Base-by-base conservation (phyloP, 2,329 filamentous ascomycete species). In the Neopestalotiopsis sp. region DNA sequence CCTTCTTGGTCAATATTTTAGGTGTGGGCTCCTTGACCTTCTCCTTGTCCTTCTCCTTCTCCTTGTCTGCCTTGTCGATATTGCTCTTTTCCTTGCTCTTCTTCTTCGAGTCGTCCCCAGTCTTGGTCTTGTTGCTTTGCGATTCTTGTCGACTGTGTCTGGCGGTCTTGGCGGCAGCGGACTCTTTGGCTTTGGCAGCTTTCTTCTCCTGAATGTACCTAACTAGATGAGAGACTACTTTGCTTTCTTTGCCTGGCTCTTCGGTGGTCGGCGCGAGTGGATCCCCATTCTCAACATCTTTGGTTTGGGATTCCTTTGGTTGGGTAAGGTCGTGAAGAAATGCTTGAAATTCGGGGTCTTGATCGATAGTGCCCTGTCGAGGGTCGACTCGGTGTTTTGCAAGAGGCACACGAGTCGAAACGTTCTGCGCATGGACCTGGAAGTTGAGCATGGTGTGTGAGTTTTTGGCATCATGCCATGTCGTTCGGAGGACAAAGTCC, bases 201-300 rank as follows among this genome's bases (percentile, higher is more conserved):
- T 97, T 98, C 82, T 97, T 97, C 79, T 98, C 95, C 72, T 92
- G 92, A 45, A 98, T 86, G 72, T 91, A 97, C 77, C 98, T 94
- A 67, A 98, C 93, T 66, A 99, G 82, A 0, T 96, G 98, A 0
- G 91, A 95, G 30, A 90, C 94, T 63, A 93, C 86, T 75, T 93
- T 92, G 45, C 79, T 71, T 65, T 88, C 87, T 3, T 86, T 80
- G 56, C 86, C 72, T 4, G 81, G 71, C 40, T 89, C 86, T 32
- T 86, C 81, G 30, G 86, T 86, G 0, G 83, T 80, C 30, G 86
- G 86, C 0, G 84, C 80, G 10, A 83, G 75, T 13, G 88, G 75
- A 13, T 85, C 82, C 5, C 80, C 78, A 4, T 80, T 78, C 17
- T 86, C 83, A 12, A 78, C 74, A n/a, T 89, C 85, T 65, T 85